Conservation (phyloP, 129 eudicot genomes). For the Cynara cardunculus region DNA sequence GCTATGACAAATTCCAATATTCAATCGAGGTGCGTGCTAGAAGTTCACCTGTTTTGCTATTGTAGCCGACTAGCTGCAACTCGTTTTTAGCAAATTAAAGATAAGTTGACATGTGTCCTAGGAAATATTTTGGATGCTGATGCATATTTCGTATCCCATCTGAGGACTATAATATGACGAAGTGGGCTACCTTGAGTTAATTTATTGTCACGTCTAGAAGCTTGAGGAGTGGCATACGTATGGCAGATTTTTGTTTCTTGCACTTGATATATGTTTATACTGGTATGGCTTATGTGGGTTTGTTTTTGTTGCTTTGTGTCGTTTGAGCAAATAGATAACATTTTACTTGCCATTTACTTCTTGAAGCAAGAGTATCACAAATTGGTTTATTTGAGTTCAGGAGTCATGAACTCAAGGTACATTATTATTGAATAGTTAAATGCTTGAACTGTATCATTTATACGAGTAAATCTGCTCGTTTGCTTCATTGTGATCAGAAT, state of each 20-base stretch:
- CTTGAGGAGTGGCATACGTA: too few relatives aligned
- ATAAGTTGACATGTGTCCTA: not conserved
- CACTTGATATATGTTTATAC: too few relatives aligned
- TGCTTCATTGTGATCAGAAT: not conserved
- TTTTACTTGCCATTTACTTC: too few relatives aligned
- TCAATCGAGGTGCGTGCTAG: constrained; percentile 69
- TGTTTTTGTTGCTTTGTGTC: too few relatives aligned
- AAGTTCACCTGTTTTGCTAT: not conserved
- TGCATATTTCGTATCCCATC: not conserved
- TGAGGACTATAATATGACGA: not conserved
- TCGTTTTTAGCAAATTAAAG: not conserved
- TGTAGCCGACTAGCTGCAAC: not conserved
- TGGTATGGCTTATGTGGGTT: too few relatives aligned
- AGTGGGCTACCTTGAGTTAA: not conserved
- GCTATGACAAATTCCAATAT: constrained; percentile 75
- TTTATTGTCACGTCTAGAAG: too few relatives aligned
- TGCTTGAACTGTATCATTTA: not conserved
- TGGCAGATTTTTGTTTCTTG: too few relatives aligned
- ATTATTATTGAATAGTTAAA: not conserved
- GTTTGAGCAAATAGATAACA: too few relatives aligned
- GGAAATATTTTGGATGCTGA: not conserved
- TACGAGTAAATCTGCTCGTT: not conserved
- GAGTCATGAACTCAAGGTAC: not conserved
- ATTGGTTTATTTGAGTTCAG: not conserved
- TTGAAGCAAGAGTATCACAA: not conserved